Evolutionary conservation across 2,329 filamentous ascomycete genomes (phyloP).

Genomic region (Monosporascus sp.): DNA sequence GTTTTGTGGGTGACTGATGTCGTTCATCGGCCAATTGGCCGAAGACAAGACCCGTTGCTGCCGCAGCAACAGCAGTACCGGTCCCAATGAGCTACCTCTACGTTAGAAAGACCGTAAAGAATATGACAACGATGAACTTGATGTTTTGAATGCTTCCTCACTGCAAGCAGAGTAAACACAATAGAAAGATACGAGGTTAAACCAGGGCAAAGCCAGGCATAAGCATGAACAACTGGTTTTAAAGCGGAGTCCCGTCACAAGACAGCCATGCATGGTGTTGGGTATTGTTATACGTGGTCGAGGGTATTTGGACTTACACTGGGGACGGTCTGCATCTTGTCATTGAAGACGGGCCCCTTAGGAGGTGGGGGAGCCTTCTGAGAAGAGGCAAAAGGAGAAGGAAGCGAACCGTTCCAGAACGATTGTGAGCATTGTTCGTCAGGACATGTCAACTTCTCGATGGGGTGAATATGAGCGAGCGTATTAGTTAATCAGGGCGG

Average conservation of each 20-base stretch:
- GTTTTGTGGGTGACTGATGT: conserved; percentile 23
- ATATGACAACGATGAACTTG: conserved; percentile 1
- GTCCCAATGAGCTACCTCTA: conserved; percentile 52
- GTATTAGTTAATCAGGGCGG: too few species aligned
- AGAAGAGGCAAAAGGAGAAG: conserved; percentile 23
- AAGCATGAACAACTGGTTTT: neutral
- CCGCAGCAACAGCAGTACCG: conserved; percentile 56
- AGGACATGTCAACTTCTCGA: conserved; percentile 23
- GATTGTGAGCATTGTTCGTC: conserved; percentile 29
- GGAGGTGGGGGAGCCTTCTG: conserved; percentile 27
- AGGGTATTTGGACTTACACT: conserved; percentile 37
- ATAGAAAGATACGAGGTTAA: too few species aligned
- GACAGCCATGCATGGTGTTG: neutral
- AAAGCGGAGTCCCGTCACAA: neutral
- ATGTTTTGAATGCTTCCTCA: too few species aligned
- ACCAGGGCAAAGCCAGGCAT: too few species aligned
- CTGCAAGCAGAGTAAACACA: too few species aligned
- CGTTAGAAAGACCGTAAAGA: conserved; percentile 14
- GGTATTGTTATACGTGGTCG: neutral
- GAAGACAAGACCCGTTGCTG: conserved; percentile 54
- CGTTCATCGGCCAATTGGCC: conserved; percentile 44
- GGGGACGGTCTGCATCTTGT: conserved; percentile 49
- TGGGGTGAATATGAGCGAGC: neutral
- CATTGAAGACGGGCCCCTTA: conserved; percentile 33
- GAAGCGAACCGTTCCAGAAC: conserved; percentile 18